These are phyloP conservation scores for Lumnitzera littorea DNA, from an alignment of 345 rosid genomes.

Conservation along the genomic window DNA sequence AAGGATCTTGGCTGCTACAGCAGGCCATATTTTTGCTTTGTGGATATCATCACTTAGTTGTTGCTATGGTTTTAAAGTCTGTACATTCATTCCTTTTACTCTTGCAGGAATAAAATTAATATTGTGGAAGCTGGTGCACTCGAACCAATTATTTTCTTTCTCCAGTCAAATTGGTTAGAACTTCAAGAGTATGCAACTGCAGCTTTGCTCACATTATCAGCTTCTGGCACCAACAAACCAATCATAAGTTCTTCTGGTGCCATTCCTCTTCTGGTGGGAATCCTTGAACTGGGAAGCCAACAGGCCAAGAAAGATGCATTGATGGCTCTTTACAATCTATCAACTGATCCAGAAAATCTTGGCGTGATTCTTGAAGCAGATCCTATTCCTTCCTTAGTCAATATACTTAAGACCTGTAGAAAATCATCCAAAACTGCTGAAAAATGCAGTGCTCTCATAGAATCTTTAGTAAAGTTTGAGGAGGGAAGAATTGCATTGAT, in stretches of 20 bases:
- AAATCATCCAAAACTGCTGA: constrained; percentile 82
- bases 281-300: constrained; percentile 57
- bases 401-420: constrained; percentile 59
- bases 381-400: constrained; percentile 54
- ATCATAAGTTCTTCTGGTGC: constrained; percentile 66
- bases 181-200: constrained; percentile 83
- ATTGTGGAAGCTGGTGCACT: constrained; percentile 94
- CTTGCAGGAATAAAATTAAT: constrained; percentile 74
- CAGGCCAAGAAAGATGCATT: constrained; percentile 72
- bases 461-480: constrained; percentile 66
- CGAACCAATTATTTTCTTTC: constrained; percentile 62
- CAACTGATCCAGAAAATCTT: constrained; percentile 49
- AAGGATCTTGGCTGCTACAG: no score
- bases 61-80: not conserved
- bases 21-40: not conserved
- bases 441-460: constrained; percentile 74
- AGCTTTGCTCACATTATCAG: constrained; percentile 80
- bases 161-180: constrained; percentile 45
- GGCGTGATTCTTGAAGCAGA: constrained; percentile 38
- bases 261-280: constrained; percentile 71
- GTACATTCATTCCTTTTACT: constrained; percentile 7
- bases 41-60: constrained; percentile 13
- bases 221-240: constrained; percentile 71
- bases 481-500: constrained; percentile 58
- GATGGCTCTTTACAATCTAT: constrained; percentile 84